Evolutionary conservation across 2,329 filamentous ascomycete species (phyloP).

Genomic region (Aspergillus sojae): DNA sequence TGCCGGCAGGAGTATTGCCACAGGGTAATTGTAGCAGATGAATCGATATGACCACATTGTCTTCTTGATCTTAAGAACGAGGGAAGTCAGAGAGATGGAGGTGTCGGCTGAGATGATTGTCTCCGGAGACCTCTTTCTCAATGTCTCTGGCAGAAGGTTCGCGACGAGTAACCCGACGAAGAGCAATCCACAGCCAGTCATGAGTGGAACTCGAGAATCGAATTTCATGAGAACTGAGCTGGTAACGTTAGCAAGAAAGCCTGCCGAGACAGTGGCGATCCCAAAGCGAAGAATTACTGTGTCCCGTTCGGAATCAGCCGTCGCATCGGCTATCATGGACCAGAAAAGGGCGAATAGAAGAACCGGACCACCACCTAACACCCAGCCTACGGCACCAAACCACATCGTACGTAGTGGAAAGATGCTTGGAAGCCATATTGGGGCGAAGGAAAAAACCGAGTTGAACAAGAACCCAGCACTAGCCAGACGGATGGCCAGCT

Average conservation of each 20-base stretch:
- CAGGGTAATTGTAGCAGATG: constrained; percentile 43
- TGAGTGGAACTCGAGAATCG: background rate
- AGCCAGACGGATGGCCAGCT: background rate
- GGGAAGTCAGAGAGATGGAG: constrained; percentile 12
- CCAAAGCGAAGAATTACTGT: background rate
- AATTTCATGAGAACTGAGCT: background rate
- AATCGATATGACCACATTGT: constrained; percentile 43
- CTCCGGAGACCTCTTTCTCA: background rate
- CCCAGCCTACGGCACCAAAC: background rate
- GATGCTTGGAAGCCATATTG: background rate
- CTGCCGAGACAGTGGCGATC: background rate
- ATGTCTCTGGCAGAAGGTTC: background rate
- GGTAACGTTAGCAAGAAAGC: background rate
- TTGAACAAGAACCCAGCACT: background rate
- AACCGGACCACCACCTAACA: background rate
- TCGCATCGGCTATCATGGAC: background rate
- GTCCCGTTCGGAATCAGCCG: background rate
- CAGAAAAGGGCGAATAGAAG: background rate
- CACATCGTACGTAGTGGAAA: background rate
- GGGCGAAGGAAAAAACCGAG: background rate
- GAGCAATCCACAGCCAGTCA: background rate
- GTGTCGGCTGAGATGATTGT: constrained; percentile 15
- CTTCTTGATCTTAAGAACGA: constrained; percentile 24
- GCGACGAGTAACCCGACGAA: background rate
- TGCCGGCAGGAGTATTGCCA: constrained; percentile 47